Base-by-base conservation (phyloP, 495 filamentous ascomycete species). In the Jackrogersella minutella region DNA sequence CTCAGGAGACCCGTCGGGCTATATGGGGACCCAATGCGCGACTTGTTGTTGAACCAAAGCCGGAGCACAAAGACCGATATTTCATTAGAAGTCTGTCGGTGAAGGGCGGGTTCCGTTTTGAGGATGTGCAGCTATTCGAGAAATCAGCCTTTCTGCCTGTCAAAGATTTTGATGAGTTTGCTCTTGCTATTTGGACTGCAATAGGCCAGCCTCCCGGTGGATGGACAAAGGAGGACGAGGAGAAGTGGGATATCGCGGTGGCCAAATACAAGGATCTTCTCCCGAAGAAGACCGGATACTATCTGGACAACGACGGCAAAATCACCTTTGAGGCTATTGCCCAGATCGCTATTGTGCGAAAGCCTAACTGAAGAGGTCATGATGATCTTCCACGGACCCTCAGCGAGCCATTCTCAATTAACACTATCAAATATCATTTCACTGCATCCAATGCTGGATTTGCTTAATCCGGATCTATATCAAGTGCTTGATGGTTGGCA, bases 1-100 rank as follows among this genome's bases (percentile, higher is more conserved):
- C 41, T 8, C 41, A 46, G 41, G 41, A 46, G 16, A 46, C 41
- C 19, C 41, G 41, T 46, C 41, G 41, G n/a, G 41, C 41, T 14
- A 17, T 46, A 9, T 46, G 41, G 41, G 41, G 41, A 3, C 41
- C 41, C 41, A 17, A 46, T 22, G 41, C 19, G 10, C 41, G 41
- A 46, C 19, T 46, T 9, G 41, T 17, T 17, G 11, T 46, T 10
- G 41, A 46, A 17, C 41, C 41, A 9, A 46, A 46, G 17, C 19
- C 22, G 41, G 21, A 46, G 17, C 14, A 1, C 9, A 46, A 46
- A 5, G 41, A 46, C 10, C 41, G 41, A 9, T 14, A 46, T 9
- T 46, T 21, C 41, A 46, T 46, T 17, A 19, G 41, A 46, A 46
- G 22, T 17, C 19, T 14, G 1, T 17, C 22, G 9, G 41, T 46